Conservation (phyloP, 2,329 filamentous ascomycete species). For the Diaporthe caulivora region DNA sequence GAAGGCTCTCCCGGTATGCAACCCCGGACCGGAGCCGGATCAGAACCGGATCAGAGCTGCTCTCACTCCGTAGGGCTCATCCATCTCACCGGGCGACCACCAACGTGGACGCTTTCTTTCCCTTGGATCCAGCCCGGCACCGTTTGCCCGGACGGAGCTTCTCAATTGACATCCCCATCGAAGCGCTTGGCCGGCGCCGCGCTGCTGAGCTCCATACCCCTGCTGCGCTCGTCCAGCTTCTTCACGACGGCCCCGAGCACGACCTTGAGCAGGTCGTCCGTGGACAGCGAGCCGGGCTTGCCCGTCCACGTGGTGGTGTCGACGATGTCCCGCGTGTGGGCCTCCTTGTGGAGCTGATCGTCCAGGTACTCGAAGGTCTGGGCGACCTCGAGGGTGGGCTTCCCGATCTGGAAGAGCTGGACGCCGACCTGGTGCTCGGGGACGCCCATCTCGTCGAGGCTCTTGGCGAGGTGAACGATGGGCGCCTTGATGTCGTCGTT, state of each 20-base stretch:
- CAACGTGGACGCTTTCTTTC: not conserved
- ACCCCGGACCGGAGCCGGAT: not conserved
- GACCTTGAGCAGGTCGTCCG: constrained; percentile 42
- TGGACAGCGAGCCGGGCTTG: constrained; percentile 38
- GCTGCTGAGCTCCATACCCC: constrained; percentile 37
- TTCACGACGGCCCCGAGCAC: constrained; percentile 43
- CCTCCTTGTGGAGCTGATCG: constrained; percentile 43
- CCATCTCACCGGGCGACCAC: not conserved
- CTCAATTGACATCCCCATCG: constrained; percentile 27
- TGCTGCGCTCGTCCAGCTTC: constrained; percentile 42
- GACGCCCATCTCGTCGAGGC: constrained; percentile 41
- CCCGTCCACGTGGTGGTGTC: constrained; percentile 41
- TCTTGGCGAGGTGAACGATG: constrained; percentile 39
- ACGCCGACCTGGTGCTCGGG: constrained; percentile 44
- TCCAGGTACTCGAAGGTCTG: constrained; percentile 42
- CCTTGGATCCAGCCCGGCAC: not conserved
- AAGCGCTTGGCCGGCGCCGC: constrained; percentile 28
- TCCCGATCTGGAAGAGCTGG: constrained; percentile 43
- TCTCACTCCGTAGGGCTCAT: not conserved
- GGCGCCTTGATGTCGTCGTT: constrained; percentile 42
- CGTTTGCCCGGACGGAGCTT: not conserved
- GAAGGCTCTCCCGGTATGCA: not conserved
- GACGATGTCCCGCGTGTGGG: constrained; percentile 41
- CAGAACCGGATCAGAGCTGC: not conserved
- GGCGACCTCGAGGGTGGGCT: constrained; percentile 38